A percentile compares a stretch with the other conserved stretches of the same genome.
phyloP scores from a whole-genome alignment of 345 rosid genomes.

The Eucalyptus leucophloia region DNA sequence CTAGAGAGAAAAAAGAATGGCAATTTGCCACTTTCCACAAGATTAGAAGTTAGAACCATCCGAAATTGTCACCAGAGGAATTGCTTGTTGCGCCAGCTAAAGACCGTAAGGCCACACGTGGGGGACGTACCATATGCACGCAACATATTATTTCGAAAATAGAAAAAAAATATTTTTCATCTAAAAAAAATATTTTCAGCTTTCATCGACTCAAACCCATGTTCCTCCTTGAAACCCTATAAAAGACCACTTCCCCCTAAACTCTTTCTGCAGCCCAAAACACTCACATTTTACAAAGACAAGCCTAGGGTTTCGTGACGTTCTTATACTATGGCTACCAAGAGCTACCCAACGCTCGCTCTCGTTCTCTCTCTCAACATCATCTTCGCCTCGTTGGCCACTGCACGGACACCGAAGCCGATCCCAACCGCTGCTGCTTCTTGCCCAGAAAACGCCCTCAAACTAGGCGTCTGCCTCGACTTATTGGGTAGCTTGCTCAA shows the following conservation, averaged over 20 bases:
- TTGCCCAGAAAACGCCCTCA: slow-evolving; percentile 49
- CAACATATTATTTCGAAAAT: no score
- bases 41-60: background rate
- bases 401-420: slow-evolving; percentile 18
- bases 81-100: background rate
- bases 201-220: no score
- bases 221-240: background rate
- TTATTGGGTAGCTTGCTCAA: slow-evolving; percentile 32
- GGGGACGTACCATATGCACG: no score
- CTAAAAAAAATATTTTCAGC: no score
- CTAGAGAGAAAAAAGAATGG: background rate
- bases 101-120: background rate
- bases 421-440: slow-evolving; percentile 4
- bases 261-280: background rate
- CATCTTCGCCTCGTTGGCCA: slow-evolving; percentile 15
- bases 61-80: background rate
- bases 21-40: background rate
- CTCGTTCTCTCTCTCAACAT: slow-evolving; percentile 14
- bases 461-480: slow-evolving; percentile 45
- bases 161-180: no score
- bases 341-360: background rate
- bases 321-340: slow-evolving; percentile 12
- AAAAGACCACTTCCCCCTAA: background rate
- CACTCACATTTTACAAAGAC: background rate
- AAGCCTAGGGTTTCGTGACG: background rate